Conservation (phyloP, 1,139 yeast species). For the Hansenula sp. region DNA sequence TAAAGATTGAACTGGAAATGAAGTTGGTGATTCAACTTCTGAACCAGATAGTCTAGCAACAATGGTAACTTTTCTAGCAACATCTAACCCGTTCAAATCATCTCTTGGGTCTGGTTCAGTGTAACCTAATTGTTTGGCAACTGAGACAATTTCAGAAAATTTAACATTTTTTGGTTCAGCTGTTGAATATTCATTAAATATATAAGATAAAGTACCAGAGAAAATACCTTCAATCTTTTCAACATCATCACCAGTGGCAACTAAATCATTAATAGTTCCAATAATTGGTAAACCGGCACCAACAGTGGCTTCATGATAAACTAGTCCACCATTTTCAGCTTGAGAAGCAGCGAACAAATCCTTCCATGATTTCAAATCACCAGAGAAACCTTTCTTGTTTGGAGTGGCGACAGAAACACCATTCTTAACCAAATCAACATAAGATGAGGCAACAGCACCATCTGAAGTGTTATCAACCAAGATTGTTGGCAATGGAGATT, state of each 20-base stretch:
- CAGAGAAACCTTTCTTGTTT: constrained; percentile 95
- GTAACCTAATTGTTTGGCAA: constrained; percentile 89
- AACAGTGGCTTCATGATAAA: constrained; percentile 98
- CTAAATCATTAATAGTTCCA: constrained; percentile 80
- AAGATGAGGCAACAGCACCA: constrained; percentile 67
- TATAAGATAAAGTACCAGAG: constrained; percentile 94
- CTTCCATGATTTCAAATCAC: constrained; percentile 72
- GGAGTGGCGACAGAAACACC: constrained; percentile 97
- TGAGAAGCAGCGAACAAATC: constrained; percentile 56
- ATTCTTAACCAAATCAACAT: constrained; percentile 66
- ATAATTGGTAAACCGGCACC: constrained; percentile 98
- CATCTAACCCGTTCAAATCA: constrained; percentile 95
- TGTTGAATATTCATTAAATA: constrained; percentile 89
- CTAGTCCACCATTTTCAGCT: constrained; percentile 62
- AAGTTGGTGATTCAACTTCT: constrained; percentile 80
- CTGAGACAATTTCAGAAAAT: constrained; percentile 84
- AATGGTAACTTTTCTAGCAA: constrained; percentile 96
- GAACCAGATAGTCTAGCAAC: constrained; percentile 90
- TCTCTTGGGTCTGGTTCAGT: constrained; percentile 99
- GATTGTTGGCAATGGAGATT: constrained; percentile 71
- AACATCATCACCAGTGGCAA: constrained; percentile 89
- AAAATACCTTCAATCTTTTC: constrained; percentile 92
- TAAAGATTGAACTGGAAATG: constrained; percentile 93
- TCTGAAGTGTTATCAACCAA: constrained; percentile 93
- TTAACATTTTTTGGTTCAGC: constrained; percentile 55